phyloP scores from a whole-genome alignment of 345 rosid species.

The Populus euphratica region DNA sequence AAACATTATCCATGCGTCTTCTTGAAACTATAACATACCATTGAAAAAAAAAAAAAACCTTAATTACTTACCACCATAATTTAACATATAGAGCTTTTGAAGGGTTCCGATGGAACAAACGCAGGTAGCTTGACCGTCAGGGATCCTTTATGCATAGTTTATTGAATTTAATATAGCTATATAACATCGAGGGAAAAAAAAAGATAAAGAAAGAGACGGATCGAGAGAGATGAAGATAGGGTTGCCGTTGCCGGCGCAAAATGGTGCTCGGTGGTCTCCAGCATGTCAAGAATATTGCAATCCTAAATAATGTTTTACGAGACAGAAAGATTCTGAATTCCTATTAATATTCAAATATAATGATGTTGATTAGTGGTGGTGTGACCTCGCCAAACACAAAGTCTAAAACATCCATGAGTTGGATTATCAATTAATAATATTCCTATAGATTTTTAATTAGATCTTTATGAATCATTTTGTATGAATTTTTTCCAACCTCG shows the following conservation, averaged over 20 bases:
- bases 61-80: too few relatives aligned
- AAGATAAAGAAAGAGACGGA: background rate
- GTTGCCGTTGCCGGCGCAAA: background rate
- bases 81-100: too few relatives aligned
- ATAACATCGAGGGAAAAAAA: too few relatives aligned
- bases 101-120: too few relatives aligned
- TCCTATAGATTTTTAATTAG: too few relatives aligned
- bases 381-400: background rate
- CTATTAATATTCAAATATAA: background rate
- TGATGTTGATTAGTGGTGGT: background rate
- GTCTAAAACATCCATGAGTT: background rate
- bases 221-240: background rate
- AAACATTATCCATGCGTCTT: too few relatives aligned
- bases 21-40: too few relatives aligned
- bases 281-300: background rate
- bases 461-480: background rate
- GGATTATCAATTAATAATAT: too few relatives aligned
- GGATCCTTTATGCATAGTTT: background rate
- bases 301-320: background rate
- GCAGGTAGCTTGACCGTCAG: background rate
- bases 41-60: too few relatives aligned
- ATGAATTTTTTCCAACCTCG: too few relatives aligned
- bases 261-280: constrained; percentile 8
- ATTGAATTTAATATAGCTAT: background rate
- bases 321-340: background rate